Base-by-base conservation (phyloP, 108 stramenopile species). In the Nannochloropsis gaditana region DNA sequence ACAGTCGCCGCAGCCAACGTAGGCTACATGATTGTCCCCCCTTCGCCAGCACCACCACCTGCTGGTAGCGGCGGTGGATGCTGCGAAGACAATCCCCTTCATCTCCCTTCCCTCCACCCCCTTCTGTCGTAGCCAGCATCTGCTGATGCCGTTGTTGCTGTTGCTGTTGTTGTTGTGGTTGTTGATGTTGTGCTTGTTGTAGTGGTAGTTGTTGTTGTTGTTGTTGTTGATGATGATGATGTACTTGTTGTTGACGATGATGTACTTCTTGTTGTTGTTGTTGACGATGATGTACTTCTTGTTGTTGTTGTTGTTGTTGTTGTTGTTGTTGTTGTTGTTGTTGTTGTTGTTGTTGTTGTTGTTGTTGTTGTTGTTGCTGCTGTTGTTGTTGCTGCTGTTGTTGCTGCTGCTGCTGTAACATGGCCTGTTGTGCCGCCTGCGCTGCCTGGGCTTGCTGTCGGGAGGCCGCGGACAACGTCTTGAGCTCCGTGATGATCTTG, bases 401-500 rank as follows among this genome's bases (percentile, higher is more conserved):
- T 0, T 82, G 42, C 81, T 43, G 41, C 81, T 41, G 41, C 42
- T 82, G 81, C 9, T 82, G 81, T 5, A 21, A 21, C 21, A 21
- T 17, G 15, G 15, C 15, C 81, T 21, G 17, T 21, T 21, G 17
- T 11, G 41, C 42, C 21, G 19, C 21, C 81, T 82, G 81, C 9
- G 83, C 83, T 73, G 59, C 59, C n/a, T 73, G 59, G 59, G 59
- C 59, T 73, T 73, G 59, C n/a, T 73, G 45, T 44, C 86, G 17
- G 9, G 89, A 87, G 19, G 95, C 97, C 41, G 98, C 96, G 85
- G 93, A 93, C 59, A 98, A 92, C 10, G 95, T 95, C 91, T 99
- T 99, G 43, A 99, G 93, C 89, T 98, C 97, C 8, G 96, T 96
- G 88, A 99, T 99, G 85, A 99, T 97, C 59, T 87, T 83, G 11